A percentile compares a stretch with the other conserved stretches of the same genome.
Evolutionary conservation across 2,329 filamentous ascomycete species (phyloP).

Genomic region (Cadophora luteo-olivacea): DNA sequence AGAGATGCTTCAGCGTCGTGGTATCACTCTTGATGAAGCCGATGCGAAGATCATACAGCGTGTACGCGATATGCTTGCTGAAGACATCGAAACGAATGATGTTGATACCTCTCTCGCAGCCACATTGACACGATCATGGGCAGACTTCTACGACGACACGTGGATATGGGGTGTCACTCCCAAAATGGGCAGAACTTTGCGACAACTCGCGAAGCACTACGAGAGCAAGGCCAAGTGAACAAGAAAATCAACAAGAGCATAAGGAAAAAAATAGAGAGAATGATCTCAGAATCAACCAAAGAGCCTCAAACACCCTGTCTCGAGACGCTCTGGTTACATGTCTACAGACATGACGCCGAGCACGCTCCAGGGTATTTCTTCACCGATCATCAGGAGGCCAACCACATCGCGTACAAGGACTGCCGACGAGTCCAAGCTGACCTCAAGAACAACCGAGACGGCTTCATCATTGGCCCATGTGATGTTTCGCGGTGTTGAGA

Average conservation of each 20-base stretch:
- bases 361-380: neutral
- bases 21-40: neutral
- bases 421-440: neutral
- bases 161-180: slow-evolving; percentile 40
- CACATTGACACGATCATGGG: slow-evolving; percentile 42
- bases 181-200: slow-evolving; percentile 13
- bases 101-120: slow-evolving; percentile 14
- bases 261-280: neutral
- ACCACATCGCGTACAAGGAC: neutral
- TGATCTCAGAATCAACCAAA: neutral
- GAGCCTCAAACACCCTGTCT: neutral
- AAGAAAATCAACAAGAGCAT: neutral
- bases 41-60: slow-evolving; percentile 5
- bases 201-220: slow-evolving; percentile 11
- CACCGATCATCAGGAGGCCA: neutral
- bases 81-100: neutral
- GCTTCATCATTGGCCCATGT: neutral
- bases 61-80: slow-evolving; percentile 4
- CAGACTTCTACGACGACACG: slow-evolving; percentile 42
- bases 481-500: neutral
- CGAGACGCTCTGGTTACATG: neutral
- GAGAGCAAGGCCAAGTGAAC: neutral
- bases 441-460: neutral
- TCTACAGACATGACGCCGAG: neutral
- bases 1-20: neutral